Conservation (phyloP, 1,139 yeast genomes). For the Candida freyschussii region DNA sequence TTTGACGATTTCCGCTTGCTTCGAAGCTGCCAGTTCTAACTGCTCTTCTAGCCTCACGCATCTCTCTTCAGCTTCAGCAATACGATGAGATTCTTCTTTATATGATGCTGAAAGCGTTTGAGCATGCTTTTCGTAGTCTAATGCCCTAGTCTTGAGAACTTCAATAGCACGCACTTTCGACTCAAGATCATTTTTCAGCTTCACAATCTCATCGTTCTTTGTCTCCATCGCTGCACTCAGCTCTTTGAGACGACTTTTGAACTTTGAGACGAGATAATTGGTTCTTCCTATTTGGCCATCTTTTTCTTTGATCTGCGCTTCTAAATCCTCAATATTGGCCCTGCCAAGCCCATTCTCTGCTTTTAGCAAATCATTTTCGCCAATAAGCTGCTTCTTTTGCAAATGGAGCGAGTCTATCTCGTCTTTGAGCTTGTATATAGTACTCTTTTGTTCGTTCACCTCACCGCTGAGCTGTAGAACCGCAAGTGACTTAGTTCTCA, state of each 20-base stretch:
- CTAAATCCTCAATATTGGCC: slow-evolving; percentile 26
- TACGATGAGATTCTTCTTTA: slow-evolving; percentile 7
- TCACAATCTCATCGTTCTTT: slow-evolving; percentile 24
- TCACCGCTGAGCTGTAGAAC: slow-evolving; percentile 28
- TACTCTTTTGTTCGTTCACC: slow-evolving; percentile 18
- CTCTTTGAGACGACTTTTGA: slow-evolving; percentile 32
- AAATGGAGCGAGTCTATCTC: slow-evolving; percentile 24
- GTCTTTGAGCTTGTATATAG: slow-evolving; percentile 24
- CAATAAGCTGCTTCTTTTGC: slow-evolving; percentile 25
- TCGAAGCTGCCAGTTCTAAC: no score
- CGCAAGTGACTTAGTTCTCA: slow-evolving; percentile 45
- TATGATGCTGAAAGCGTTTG: slow-evolving; percentile 14
- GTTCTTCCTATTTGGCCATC: slow-evolving; percentile 21
- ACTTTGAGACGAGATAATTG: slow-evolving; percentile 21
- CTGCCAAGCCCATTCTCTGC: slow-evolving; percentile 26
- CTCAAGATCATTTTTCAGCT: slow-evolving; percentile 28
- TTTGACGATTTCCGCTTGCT: no score
- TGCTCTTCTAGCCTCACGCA: slow-evolving; percentile 4
- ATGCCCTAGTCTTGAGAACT: slow-evolving; percentile 10
- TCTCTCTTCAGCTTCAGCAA: slow-evolving; percentile 1
- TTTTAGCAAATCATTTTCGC: slow-evolving; percentile 25
- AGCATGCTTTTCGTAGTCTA: slow-evolving; percentile 25
- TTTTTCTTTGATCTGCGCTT: slow-evolving; percentile 25
- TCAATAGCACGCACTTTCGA: slow-evolving; percentile 23
- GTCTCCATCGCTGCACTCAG: slow-evolving; percentile 39